A percentile compares a stretch with the other conserved stretches of the same genome.
Conservation (phyloP, 805 yeast species). For the Starmerella vitae region DNA sequence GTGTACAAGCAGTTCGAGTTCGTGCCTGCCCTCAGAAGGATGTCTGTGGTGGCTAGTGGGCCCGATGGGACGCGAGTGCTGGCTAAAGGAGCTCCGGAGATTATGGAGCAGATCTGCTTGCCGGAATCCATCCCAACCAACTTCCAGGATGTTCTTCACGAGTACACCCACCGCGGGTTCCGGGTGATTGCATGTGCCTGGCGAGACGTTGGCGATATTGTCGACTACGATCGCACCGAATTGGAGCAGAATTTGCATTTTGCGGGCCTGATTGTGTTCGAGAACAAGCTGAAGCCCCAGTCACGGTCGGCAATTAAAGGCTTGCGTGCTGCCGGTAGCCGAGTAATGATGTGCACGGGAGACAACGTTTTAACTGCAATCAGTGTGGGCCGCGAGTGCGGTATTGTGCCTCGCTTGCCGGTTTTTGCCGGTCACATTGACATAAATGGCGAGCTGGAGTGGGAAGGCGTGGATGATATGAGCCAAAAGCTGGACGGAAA, state of each 20-base stretch:
- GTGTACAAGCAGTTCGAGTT: constrained; percentile 61
- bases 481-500: constrained; percentile 44
- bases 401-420: constrained; percentile 37
- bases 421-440: constrained; percentile 56
- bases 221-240: constrained; percentile 43
- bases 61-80: constrained; percentile 36
- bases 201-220: constrained; percentile 52
- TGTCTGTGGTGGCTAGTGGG: constrained; percentile 62
- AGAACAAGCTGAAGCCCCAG: constrained; percentile 67
- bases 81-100: constrained; percentile 97
- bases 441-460: constrained; percentile 30
- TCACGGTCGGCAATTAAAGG: constrained; percentile 48
- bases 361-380: constrained; percentile 90
- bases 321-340: constrained; percentile 52
- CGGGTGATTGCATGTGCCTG: constrained; percentile 91
- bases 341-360: constrained; percentile 95
- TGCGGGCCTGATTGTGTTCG: constrained; percentile 82
- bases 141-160: constrained; percentile 58
- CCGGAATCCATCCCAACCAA: constrained; percentile 59
- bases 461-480: constrained; percentile 34
- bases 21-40: constrained; percentile 68
- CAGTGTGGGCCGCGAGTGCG: constrained; percentile 81
- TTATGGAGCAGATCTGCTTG: constrained; percentile 63
- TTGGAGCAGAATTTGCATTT: constrained; percentile 61
- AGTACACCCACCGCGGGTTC: constrained; percentile 85